Evolutionary conservation across 2,329 filamentous ascomycete species (phyloP).

Genomic region (Trematosphaeria pertusa): DNA sequence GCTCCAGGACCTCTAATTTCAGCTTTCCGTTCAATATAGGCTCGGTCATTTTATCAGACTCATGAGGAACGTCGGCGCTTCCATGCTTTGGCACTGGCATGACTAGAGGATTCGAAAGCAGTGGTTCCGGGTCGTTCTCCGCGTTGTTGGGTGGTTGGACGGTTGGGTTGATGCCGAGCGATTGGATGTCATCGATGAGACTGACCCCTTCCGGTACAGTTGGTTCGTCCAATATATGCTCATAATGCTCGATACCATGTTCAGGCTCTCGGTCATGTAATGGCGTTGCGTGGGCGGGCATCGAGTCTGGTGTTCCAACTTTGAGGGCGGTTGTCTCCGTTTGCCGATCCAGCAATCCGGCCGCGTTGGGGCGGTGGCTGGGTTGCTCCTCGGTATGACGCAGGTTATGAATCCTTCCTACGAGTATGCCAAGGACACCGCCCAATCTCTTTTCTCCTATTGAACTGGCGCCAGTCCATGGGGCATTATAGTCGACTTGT

Average conservation of each 20-base stretch:
- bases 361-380: not conserved
- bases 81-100: slow-evolving; percentile 5
- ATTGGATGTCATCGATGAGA: slow-evolving; percentile 26
- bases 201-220: slow-evolving; percentile 34
- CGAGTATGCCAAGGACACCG: slow-evolving; percentile 71
- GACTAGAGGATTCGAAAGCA: slow-evolving; percentile 9
- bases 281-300: slow-evolving; percentile 26
- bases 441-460: slow-evolving; percentile 71
- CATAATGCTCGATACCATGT: slow-evolving; percentile 34
- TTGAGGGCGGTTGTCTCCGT: slow-evolving; percentile 27
- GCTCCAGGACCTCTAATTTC: slow-evolving; percentile 72
- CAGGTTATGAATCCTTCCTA: slow-evolving; percentile 71
- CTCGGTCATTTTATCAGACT: slow-evolving; percentile 21
- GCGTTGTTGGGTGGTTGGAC: slow-evolving; percentile 4
- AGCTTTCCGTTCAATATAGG: slow-evolving; percentile 64
- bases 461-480: slow-evolving; percentile 57
- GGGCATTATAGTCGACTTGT: slow-evolving; percentile 67
- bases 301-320: slow-evolving; percentile 15
- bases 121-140: slow-evolving; percentile 2
- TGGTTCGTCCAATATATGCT: slow-evolving; percentile 31
- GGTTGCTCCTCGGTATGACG: slow-evolving; percentile 44
- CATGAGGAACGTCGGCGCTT: slow-evolving; percentile 3
- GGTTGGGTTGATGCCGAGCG: slow-evolving; percentile 18
- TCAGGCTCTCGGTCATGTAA: slow-evolving; percentile 40
- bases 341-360: not conserved